Percentiles rank a stretch among this genome's conserved stretches.
Conservation (phyloP, 2,329 filamentous ascomycete species). For the Aspergillus sp. region DNA sequence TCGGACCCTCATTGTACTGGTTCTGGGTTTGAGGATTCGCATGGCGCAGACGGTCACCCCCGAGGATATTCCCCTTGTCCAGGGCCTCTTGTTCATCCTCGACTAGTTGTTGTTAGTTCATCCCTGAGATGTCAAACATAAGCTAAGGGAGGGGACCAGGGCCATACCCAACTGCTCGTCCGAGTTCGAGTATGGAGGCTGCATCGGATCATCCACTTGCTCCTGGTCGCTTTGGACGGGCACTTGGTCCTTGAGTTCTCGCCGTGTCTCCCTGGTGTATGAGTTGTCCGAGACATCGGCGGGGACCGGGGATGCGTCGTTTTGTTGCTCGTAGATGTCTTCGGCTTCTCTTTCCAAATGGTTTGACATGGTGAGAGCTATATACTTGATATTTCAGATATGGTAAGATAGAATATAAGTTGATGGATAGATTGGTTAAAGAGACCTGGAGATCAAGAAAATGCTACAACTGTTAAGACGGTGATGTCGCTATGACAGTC, state of each 20-base stretch:
- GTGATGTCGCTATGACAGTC: not conserved
- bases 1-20: constrained; percentile 17
- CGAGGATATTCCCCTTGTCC: constrained; percentile 14
- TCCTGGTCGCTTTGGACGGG: constrained; percentile 19
- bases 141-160: no score
- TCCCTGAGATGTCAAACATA: not conserved
- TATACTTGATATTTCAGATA: no score
- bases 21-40: constrained; percentile 14
- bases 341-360: constrained; percentile 19
- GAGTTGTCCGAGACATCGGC: constrained; percentile 13
- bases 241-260: constrained; percentile 8
- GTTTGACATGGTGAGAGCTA: not conserved
- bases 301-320: constrained; percentile 19
- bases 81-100: constrained; percentile 17
- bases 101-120: constrained; percentile 1
- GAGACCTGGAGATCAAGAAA: not conserved
- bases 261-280: constrained; percentile 16
- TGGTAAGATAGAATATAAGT: not conserved
- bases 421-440: not conserved
- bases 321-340: constrained; percentile 21
- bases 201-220: constrained; percentile 19
- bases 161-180: constrained; percentile 23
- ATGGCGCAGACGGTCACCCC: constrained; percentile 17
- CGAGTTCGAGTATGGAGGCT: constrained; percentile 21
- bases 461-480: not conserved